Conservation (phyloP, 306 rosid genomes). For the Fragaria ananassa region DNA sequence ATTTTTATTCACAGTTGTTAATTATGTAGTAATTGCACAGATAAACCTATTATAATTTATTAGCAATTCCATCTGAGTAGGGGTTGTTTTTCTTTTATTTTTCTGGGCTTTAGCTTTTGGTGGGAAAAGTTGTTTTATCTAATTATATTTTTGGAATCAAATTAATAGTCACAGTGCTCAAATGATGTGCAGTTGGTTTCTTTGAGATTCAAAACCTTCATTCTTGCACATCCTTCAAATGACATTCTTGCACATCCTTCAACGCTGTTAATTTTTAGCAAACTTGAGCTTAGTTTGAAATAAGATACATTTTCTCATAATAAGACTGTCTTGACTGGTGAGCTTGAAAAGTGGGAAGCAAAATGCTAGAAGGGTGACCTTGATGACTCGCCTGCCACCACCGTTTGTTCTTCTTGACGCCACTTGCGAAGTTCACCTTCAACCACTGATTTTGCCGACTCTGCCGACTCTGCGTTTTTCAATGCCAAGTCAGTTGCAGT, state of each 20-base stretch:
- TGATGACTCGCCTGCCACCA: conserved; percentile 21
- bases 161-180: not conserved
- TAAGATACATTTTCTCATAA: not conserved
- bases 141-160: not conserved
- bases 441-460: conserved; percentile 52
- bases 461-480: conserved; percentile 62
- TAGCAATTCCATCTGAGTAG: not conserved
- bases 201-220: not conserved
- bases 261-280: no score
- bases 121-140: not conserved
- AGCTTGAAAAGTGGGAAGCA: not conserved
- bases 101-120: not conserved
- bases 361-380: conserved; percentile 2
- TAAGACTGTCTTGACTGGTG: not conserved
- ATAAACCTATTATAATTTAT: not conserved
- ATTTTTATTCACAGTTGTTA: conserved; percentile 5
- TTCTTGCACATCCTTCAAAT: not conserved
- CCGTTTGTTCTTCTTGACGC: conserved; percentile 45
- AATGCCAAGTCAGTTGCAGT: conserved; percentile 61
- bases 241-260: not conserved
- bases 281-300: not conserved
- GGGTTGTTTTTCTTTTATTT: no score
- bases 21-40: conserved; percentile 8
- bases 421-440: conserved; percentile 55
- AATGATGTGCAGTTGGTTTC: not conserved